Evolutionary conservation across 306 rosid genomes (phyloP).

Genomic region (Inga oerstediana): DNA sequence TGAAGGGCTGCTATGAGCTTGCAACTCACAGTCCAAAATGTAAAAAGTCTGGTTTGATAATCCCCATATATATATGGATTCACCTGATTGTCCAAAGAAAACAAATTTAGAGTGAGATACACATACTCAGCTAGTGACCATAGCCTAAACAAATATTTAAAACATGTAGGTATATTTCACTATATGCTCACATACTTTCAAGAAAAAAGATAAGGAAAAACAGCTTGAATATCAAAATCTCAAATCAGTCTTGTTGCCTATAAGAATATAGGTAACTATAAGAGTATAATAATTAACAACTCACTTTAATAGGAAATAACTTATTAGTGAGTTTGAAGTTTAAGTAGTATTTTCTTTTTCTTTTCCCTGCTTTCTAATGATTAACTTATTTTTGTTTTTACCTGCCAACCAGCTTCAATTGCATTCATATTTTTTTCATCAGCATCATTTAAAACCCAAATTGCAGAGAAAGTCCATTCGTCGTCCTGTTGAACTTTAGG

Average conservation of each 20-base stretch:
- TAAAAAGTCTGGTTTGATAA: conserved; percentile 53
- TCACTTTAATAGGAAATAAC: too few species aligned
- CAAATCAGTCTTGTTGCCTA: too few species aligned
- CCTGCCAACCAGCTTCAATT: conserved; percentile 72
- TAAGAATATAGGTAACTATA: too few species aligned
- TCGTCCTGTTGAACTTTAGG: conserved; percentile 46
- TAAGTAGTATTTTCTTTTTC: too few species aligned
- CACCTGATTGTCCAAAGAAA: conserved; percentile 40
- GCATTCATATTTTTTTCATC: conserved; percentile 43
- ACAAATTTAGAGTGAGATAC: background rate
- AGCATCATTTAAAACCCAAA: conserved; percentile 48
- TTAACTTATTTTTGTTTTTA: background rate
- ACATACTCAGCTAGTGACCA: too few species aligned
- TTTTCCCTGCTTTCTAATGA: too few species aligned
- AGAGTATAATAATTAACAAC: too few species aligned
- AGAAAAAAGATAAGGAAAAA: too few species aligned
- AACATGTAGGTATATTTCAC: too few species aligned
- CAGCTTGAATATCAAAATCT: too few species aligned
- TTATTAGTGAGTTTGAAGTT: too few species aligned
- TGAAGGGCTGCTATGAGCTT: background rate
- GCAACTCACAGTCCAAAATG: conserved; percentile 42
- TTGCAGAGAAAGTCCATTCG: conserved; percentile 56
- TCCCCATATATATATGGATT: conserved; percentile 55
- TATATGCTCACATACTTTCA: background rate
- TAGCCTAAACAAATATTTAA: too few species aligned